phyloP scores from a whole-genome alignment of 192 early-diverging fungal species.

The Coemansia sp. region DNA sequence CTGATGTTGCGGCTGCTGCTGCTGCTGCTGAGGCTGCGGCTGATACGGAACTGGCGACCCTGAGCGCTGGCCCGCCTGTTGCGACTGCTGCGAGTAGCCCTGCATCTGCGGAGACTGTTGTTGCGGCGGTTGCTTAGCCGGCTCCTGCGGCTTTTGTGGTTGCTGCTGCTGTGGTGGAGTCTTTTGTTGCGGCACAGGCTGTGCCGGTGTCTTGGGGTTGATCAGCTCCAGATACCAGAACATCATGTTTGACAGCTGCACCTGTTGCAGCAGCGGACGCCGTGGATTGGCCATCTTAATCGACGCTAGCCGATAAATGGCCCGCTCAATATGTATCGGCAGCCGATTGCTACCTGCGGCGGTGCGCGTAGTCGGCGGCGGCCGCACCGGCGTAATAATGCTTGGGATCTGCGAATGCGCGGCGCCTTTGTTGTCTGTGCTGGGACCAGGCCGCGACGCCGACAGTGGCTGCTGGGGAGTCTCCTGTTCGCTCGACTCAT shows the following conservation, averaged over 20 bases:
- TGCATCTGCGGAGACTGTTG: conserved; percentile 18
- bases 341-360: conserved; percentile 45
- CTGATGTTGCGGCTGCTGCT: conserved; percentile 1
- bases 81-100: conserved; percentile 8
- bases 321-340: conserved; percentile 75
- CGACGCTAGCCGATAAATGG: conserved; percentile 70
- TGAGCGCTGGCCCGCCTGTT: not conserved
- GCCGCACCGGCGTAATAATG: conserved; percentile 51
- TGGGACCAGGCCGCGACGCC: conserved; percentile 2
- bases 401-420: conserved; percentile 45
- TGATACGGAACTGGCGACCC: conserved; percentile 8
- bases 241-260: conserved; percentile 76
- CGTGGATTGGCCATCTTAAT: conserved; percentile 75
- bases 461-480: conserved; percentile 14
- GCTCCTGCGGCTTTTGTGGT: conserved; percentile 6
- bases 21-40: conserved; percentile 12
- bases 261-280: conserved; percentile 70
- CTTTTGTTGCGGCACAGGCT: conserved; percentile 24
- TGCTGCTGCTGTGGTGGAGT: conserved; percentile 11
- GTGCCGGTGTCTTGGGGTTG: conserved; percentile 51
- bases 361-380: conserved; percentile 43
- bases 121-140: not conserved
- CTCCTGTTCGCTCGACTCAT: conserved; percentile 18
- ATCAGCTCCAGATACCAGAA: conserved; percentile 78
- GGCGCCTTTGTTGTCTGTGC: conserved; percentile 2